A percentile compares a stretch with the other conserved stretches of the same genome.
Evolutionary conservation across 306 rosid genomes (phyloP).

Genomic region (Acacia confusa): DNA sequence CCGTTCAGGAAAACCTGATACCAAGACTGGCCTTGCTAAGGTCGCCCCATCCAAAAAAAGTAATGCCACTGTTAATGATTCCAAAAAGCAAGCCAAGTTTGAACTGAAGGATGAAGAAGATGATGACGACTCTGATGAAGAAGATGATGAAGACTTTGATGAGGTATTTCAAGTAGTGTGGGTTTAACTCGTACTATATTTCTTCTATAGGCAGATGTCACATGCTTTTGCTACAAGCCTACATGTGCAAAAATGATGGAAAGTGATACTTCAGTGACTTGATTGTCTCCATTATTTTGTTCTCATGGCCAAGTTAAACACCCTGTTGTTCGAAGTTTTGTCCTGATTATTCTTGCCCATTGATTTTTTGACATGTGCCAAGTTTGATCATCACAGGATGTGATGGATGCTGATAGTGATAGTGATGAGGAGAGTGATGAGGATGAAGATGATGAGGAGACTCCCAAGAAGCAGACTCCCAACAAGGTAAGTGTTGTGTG

Average conservation of each 20-base stretch:
- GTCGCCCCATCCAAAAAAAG: slow-evolving; percentile 33
- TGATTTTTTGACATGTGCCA: not conserved
- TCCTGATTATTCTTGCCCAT: not conserved
- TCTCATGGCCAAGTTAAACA: not conserved
- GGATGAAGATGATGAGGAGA: slow-evolving; percentile 42
- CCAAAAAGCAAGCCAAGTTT: slow-evolving; percentile 57
- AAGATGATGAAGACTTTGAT: slow-evolving; percentile 28
- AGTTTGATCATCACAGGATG: slow-evolving; percentile 33
- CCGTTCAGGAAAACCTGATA: slow-evolving; percentile 50
- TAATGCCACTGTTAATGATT: slow-evolving; percentile 38
- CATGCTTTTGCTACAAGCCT: not conserved
- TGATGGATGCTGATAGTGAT: slow-evolving; percentile 40
- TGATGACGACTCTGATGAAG: slow-evolving; percentile 39
- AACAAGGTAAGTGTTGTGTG: slow-evolving; percentile 52
- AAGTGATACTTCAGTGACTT: not conserved
- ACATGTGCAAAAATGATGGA: not conserved
- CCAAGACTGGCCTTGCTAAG: slow-evolving; percentile 33
- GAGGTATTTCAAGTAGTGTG: slow-evolving; percentile 34
- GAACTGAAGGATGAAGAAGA: slow-evolving; percentile 52
- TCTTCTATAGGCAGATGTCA: not conserved
- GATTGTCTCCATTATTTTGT: not conserved
- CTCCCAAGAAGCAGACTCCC: slow-evolving; percentile 30
- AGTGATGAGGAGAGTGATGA: slow-evolving; percentile 44
- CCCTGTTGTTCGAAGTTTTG: not conserved
- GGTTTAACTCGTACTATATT: not conserved